phyloP scores from a whole-genome alignment of 129 eudicot species.

The Daucus carota region DH1_v3.0 NC_030384.2:36050501-36051000 shows the following conservation, averaged over 20 bases:
- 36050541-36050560: no score
- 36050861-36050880: slow-evolving; percentile 91
- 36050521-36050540: no score
- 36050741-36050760: background rate
- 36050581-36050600: no score
- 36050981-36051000: background rate
- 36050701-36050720: background rate
- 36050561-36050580: no score
- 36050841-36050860: slow-evolving; percentile 55
- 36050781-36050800: slow-evolving; percentile 59
- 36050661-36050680: no score
- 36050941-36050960: background rate
- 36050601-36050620: no score
- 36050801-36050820: slow-evolving; percentile 57
- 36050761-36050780: slow-evolving; percentile 32
- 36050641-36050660: no score
- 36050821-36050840: slow-evolving; percentile 76
- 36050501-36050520: no score
- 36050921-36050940: background rate
- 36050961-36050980: background rate
- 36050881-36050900: slow-evolving; percentile 68
- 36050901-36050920: slow-evolving; percentile 72
- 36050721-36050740: background rate
- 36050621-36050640: no score
- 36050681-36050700: background rate